phyloP scores from a whole-genome alignment of 2,329 filamentous ascomycete species.

The Monilinia aucupariae region DNA sequence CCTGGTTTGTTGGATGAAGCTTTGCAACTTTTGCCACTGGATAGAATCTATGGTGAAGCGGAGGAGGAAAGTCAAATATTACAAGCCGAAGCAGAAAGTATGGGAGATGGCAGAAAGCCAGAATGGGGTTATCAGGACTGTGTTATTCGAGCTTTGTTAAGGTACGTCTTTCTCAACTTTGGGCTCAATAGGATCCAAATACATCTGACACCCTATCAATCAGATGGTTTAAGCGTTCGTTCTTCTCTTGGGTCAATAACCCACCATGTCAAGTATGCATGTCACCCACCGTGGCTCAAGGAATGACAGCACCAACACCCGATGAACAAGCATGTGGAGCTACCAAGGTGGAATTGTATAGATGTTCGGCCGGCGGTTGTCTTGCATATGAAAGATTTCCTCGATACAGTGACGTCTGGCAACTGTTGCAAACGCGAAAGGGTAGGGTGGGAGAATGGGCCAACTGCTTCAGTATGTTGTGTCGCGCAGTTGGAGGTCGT shows the following conservation, averaged over 20 bases:
- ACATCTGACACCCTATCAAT: slow-evolving; percentile 18
- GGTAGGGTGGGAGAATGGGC: slow-evolving; percentile 94
- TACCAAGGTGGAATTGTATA: slow-evolving; percentile 81
- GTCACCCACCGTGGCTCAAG: slow-evolving; percentile 75
- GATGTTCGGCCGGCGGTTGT: slow-evolving; percentile 73
- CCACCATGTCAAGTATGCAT: slow-evolving; percentile 77
- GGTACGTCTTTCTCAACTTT: slow-evolving; percentile 46
- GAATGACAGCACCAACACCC: slow-evolving; percentile 76
- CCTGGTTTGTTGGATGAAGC: slow-evolving; percentile 91
- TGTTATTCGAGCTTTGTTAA: slow-evolving; percentile 79
- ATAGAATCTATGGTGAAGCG: slow-evolving; percentile 87
- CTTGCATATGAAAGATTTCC: slow-evolving; percentile 82
- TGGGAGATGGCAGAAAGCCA: slow-evolving; percentile 71
- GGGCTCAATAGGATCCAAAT: slow-evolving; percentile 15
- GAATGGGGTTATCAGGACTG: slow-evolving; percentile 99
- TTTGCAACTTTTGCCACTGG: slow-evolving; percentile 75
- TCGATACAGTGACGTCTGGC: slow-evolving; percentile 92
- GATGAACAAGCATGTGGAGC: slow-evolving; percentile 89
- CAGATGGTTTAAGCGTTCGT: slow-evolving; percentile 94
- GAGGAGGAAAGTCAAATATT: slow-evolving; percentile 89
- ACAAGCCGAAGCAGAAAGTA: slow-evolving; percentile 79
- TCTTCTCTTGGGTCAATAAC: slow-evolving; percentile 97
- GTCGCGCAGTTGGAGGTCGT: slow-evolving; percentile 81
- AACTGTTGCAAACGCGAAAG: slow-evolving; percentile 76
- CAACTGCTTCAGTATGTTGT: slow-evolving; percentile 98